Percentiles rank a stretch among this genome's conserved stretches.
These are phyloP conservation scores for Xerocomellus chrysenteron DNA, from an alignment of 768 basidiomycete species.

Conservation along the genomic window DNA sequence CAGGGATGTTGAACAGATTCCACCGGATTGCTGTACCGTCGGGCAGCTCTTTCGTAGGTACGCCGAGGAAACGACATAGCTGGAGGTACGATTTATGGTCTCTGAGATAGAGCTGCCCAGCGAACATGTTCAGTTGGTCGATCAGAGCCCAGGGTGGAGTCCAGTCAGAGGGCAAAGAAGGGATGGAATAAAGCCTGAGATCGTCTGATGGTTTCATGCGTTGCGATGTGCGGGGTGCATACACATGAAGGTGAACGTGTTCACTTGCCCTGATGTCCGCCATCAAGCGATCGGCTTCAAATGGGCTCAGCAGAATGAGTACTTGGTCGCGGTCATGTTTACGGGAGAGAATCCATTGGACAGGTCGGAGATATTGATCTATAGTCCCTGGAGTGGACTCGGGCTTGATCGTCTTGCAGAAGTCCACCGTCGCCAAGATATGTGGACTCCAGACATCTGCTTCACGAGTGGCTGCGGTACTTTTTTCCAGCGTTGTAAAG, in stretches of 20 bases:
- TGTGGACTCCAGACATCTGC: conserved; percentile 11
- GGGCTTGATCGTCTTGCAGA: conserved; percentile 2
- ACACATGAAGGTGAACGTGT: conserved; percentile 39
- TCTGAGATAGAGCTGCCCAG: conserved; percentile 14
- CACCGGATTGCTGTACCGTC: not conserved
- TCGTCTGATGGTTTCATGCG: conserved; percentile 38
- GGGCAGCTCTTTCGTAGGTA: no score
- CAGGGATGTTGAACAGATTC: not conserved
- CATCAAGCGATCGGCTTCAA: conserved; percentile 40
- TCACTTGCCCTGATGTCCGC: conserved; percentile 34
- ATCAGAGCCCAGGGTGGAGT: not conserved
- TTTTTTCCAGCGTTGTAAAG: conserved; percentile 2
- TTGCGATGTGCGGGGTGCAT: conserved; percentile 38
- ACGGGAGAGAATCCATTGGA: conserved; percentile 23
- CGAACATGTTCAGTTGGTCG: not conserved
- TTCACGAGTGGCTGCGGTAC: conserved; percentile 11
- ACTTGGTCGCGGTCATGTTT: no score
- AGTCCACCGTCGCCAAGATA: conserved; percentile 11
- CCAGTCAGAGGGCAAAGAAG: conserved; percentile 1
- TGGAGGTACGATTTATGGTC: conserved; percentile 21
- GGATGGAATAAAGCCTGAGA: conserved; percentile 11
- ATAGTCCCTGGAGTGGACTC: not conserved
- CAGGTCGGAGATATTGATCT: conserved; percentile 20
- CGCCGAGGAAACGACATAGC: conserved; percentile 22
- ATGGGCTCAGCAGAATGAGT: conserved; percentile 11